phyloP scores from a whole-genome alignment of 495 filamentous ascomycete genomes.

The Neurospora tetraspora region DNA sequence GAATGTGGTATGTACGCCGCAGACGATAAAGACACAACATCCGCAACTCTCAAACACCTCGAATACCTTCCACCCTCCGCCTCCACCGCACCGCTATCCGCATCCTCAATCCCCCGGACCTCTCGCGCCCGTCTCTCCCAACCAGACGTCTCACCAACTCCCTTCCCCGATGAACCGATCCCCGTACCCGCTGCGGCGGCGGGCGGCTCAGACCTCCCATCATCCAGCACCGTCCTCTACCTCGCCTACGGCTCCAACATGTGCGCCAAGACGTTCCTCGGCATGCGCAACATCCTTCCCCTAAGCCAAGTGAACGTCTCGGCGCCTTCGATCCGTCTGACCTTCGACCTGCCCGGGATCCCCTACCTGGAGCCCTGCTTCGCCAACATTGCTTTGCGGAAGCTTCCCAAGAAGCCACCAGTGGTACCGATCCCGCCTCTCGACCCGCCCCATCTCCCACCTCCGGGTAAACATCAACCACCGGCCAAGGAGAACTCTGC shows the following conservation, averaged over 20 bases:
- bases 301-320: slow-evolving; percentile 68
- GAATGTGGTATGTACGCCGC: background rate
- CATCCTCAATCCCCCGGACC: slow-evolving; percentile 8
- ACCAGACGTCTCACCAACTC: slow-evolving; percentile 16
- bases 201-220: background rate
- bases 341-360: slow-evolving; percentile 77
- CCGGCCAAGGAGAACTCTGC: background rate
- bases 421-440: slow-evolving; percentile 26
- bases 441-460: slow-evolving; percentile 7
- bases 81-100: background rate
- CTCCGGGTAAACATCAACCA: background rate
- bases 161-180: slow-evolving; percentile 19
- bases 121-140: slow-evolving; percentile 17
- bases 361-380: slow-evolving; percentile 90
- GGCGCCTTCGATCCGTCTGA: slow-evolving; percentile 64
- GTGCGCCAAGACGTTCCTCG: slow-evolving; percentile 61
- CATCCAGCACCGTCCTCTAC: slow-evolving; percentile 59
- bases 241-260: slow-evolving; percentile 95
- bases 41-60: background rate
- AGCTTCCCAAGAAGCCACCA: slow-evolving; percentile 26
- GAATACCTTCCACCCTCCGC: background rate
- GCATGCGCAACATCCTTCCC: slow-evolving; percentile 64
- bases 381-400: slow-evolving; percentile 61
- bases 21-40: background rate
- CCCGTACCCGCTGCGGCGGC: slow-evolving; percentile 1